Conservation (phyloP, 768 basidiomycete species). For the Tephrocybe sp. region DNA sequence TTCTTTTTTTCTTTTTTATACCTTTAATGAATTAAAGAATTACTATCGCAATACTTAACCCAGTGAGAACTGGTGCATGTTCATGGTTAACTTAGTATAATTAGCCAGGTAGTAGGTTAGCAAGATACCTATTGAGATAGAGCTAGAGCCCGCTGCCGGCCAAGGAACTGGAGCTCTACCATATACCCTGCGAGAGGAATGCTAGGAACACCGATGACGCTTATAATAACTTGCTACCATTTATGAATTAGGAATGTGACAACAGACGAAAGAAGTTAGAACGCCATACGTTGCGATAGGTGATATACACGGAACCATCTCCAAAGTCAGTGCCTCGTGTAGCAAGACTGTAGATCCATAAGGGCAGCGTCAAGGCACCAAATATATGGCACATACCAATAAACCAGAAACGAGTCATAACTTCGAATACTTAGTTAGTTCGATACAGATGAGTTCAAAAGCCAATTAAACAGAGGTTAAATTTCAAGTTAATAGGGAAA, state of each 20-base stretch:
- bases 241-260: not conserved
- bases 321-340: slow-evolving; percentile 70
- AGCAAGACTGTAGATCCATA: slow-evolving; percentile 41
- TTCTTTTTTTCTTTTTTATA: no score
- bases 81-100: slow-evolving; percentile 18
- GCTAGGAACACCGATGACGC: slow-evolving; percentile 66
- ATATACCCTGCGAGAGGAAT: slow-evolving; percentile 70
- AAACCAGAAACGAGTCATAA: slow-evolving; percentile 55
- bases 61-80: slow-evolving; percentile 59
- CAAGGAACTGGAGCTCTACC: slow-evolving; percentile 62
- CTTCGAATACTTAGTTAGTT: not conserved
- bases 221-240: slow-evolving; percentile 64
- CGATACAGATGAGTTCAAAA: slow-evolving; percentile 65
- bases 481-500: not conserved
- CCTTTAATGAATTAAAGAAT: no score
- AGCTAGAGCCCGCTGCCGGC: slow-evolving; percentile 64
- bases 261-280: not conserved
- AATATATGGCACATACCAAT: slow-evolving; percentile 36
- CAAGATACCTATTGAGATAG: slow-evolving; percentile 58
- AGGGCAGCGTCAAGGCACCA: not conserved
- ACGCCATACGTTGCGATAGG: slow-evolving; percentile 62
- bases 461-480: slow-evolving; percentile 52
- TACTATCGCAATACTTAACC: no score
- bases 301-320: slow-evolving; percentile 65
- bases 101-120: not conserved